A percentile compares a stretch with the other conserved stretches of the same genome.
These are phyloP conservation scores for Periconia sp. DNA, from an alignment of 2,329 filamentous ascomycete species.

Conservation along the genomic window DNA sequence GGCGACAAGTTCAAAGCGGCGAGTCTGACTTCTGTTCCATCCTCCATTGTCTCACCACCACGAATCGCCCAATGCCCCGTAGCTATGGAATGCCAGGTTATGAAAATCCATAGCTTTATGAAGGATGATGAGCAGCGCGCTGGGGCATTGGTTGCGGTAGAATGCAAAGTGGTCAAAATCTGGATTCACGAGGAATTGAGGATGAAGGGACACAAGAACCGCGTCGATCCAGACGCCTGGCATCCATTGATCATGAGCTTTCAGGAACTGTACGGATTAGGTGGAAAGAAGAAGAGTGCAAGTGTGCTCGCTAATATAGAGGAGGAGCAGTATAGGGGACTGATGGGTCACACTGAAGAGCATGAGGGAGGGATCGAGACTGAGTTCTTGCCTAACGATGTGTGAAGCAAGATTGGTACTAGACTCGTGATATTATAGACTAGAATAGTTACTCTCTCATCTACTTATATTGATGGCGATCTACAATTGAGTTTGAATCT, in stretches of 20 bases:
- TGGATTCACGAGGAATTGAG: constrained; percentile 43
- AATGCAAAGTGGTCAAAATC: constrained; percentile 46
- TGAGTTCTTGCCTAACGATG: too few species aligned
- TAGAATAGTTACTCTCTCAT: too few species aligned
- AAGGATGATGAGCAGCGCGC: constrained; percentile 38
- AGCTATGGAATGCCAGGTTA: constrained; percentile 52
- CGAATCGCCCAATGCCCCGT: constrained; percentile 50
- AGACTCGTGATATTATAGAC: too few species aligned
- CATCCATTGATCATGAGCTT: constrained; percentile 54
- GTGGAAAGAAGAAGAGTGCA: constrained; percentile 26
- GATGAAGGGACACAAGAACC: constrained; percentile 47
- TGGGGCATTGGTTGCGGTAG: constrained; percentile 31
- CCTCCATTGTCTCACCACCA: constrained; percentile 40
- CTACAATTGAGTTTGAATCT: too few species aligned
- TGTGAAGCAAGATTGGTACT: too few species aligned
- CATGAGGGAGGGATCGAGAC: too few species aligned
- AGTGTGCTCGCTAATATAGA: constrained; percentile 30
- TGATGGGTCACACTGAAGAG: too few species aligned
- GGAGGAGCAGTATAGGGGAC: constrained; percentile 42
- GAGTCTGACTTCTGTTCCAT: constrained; percentile 42
- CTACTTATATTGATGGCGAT: too few species aligned
- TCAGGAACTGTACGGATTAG: constrained; percentile 51
- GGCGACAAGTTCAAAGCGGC: constrained; percentile 49
- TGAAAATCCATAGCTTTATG: constrained; percentile 39
- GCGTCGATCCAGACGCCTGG: constrained; percentile 53